Percentiles rank a stretch among this genome's conserved stretches.
Evolutionary conservation across 2,329 filamentous ascomycete species (phyloP).

Genomic region (Paecilomyces variotii): DNA sequence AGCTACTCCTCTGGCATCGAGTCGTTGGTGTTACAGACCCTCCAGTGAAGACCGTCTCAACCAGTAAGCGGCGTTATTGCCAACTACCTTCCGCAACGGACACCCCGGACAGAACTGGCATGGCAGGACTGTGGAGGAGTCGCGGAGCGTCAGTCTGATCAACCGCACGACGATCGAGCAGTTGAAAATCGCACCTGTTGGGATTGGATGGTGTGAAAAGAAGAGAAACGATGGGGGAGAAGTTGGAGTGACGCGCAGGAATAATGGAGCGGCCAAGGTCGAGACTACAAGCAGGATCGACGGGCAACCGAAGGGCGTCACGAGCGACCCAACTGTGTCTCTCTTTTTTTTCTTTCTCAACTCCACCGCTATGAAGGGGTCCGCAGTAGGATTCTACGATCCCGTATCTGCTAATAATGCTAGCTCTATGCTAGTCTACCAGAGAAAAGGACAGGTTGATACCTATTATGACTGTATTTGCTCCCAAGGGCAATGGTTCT

Average conservation of each 20-base stretch:
- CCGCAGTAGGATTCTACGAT: neutral
- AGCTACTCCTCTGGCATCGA: neutral
- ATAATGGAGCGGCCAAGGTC: neutral
- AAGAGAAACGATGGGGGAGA: neutral
- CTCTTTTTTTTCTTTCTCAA: neutral
- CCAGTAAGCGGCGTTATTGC: constrained; percentile 8
- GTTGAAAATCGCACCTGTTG: neutral
- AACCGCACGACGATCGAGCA: neutral
- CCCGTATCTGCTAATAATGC: neutral
- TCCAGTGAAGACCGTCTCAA: neutral
- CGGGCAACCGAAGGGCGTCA: neutral
- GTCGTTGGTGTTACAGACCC: neutral
- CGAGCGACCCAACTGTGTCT: neutral
- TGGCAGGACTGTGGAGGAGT: constrained; percentile 13
- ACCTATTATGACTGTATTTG: neutral
- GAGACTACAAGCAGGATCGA: neutral
- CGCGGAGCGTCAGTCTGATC: constrained; percentile 5
- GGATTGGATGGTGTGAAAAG: neutral
- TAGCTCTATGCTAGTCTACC: neutral
- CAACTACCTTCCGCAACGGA: constrained; percentile 10
- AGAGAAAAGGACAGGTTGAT: neutral
- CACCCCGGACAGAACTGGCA: constrained; percentile 16
- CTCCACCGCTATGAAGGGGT: neutral
- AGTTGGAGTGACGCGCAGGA: neutral
- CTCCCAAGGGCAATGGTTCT: too few species aligned